Base-by-base conservation (phyloP, 2,329 filamentous ascomycete species). In the Aspergillus alliaceus region DNA sequence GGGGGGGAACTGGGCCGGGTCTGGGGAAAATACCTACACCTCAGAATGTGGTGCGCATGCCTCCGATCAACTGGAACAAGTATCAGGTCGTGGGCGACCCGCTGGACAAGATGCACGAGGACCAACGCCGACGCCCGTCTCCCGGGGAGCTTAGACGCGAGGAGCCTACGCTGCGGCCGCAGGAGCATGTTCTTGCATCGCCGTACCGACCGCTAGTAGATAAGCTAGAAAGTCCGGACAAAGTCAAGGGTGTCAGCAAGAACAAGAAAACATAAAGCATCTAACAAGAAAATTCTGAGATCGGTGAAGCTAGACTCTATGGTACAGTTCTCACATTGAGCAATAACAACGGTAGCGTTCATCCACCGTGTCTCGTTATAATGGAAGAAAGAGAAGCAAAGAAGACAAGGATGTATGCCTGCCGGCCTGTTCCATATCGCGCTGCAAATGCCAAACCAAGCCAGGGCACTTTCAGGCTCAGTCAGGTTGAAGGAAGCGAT, bases 21-120 rank as follows among this genome's bases (percentile, higher is more conserved):
- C 92, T 92, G 78, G 79, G 84, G 2, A 77, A 77, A 18, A 83
- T 97, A 14, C 93, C 93, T 0, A 83, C 83, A 14, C 86, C 90
- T 6, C 93, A 97, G 73, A 90, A 90, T 64, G 80, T 98, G 1
- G 88, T 96, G 25, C 87, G 93, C 39, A 91, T 88, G 77, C 93
- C 93, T 8, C 89, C 91, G 8, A 88, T 98, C 69, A 96, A 97
- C 78, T 98, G 93, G 93, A 86, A 87, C 12, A 93, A 96, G 70
- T 98, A 98, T 73, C 90, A 91, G 65, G 82, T 97, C n/a, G 86
- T 95, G 3, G 93, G 91, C 49, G 88, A 90, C 58, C 86, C 90
- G 1, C 80, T 97, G 34, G 91, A 97, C 73, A 90, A 87, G 71
- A 80, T 97, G 61, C 93, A 97, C 72, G 84, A 86, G 51, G 90